Evolutionary conservation across 306 rosid genomes (phyloP), one percentile per base, ranked within the genome.

Genomic region (Sicyos baderoa): DNA sequence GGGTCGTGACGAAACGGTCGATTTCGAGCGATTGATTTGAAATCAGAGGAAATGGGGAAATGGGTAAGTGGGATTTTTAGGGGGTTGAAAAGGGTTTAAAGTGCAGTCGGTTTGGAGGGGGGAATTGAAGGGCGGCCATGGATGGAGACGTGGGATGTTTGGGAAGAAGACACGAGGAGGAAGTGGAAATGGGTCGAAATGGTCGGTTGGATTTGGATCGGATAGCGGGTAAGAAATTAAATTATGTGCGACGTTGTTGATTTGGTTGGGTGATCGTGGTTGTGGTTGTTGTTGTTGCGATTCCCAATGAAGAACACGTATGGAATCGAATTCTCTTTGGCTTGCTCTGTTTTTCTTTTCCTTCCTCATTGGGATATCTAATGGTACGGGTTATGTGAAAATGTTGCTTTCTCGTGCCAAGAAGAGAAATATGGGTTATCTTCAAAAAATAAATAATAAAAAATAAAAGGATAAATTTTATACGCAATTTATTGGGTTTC

Each of bases 201-300:
- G 16, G 63, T 59, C 70, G 71, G 71, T 64, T 21, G 54, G 54
- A 63, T 40, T 40, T 63, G 69, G 27, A 40, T 40, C 45, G 70
- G 51, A 1, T 16, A 5, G 18, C 52, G 23, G 49, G 7, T 22
- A 1, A 0, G 17, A 8, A 18, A 35, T 61, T 35, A 8, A 18
- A 35, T 61, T 35, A 35, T 61, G 16, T 37, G 19, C 16, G 10
- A 17, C 19, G 4, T 61, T 61, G n/a, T 35, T 32, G 12, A 61
- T 37, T 61, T n/a, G 68, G 25, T 17, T 61, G 16, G 14, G 49
- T 5, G 49, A 61, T 61, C 17, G 47, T 61, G 19, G 65, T 15
- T 25, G 47, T 60, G 0, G 68, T 35, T 32, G 65, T 15, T 25
- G 47, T 60, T 1, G 68, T 35, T 32, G 25, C 47, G n/a, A 37